A percentile compares a stretch with the other conserved stretches of the same genome.
These are phyloP conservation scores for Penicillium sp. DNA, from an alignment of 2,329 filamentous ascomycete genomes.

Conservation along the genomic window DNA sequence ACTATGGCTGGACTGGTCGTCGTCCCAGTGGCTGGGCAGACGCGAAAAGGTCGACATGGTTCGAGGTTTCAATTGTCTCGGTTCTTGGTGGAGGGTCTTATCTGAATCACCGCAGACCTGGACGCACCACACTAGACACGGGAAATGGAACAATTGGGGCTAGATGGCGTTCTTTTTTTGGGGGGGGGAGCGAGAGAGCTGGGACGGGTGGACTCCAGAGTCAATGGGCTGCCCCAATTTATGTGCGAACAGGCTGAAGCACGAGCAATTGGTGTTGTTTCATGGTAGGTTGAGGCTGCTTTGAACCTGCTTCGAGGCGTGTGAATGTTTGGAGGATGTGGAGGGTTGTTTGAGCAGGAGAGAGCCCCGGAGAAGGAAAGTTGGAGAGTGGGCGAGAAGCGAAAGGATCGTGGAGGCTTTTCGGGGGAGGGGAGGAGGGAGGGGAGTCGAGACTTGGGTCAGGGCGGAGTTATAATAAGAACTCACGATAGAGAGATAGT, in stretches of 20 bases:
- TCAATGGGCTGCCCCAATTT: conserved; percentile 7
- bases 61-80: not conserved
- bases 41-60: conserved; percentile 12
- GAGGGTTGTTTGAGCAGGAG: not conserved
- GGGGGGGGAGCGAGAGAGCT: not conserved
- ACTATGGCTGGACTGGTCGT: conserved; percentile 28
- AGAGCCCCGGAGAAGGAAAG: not conserved
- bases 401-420: not conserved
- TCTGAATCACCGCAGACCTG: not conserved
- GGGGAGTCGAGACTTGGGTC: conserved; percentile 11
- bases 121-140: not conserved
- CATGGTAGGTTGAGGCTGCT: conserved; percentile 20
- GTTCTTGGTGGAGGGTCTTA: not conserved
- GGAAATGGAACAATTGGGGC: not conserved
- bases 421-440: conserved; percentile 16
- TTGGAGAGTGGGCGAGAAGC: not conserved
- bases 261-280: conserved; percentile 16
- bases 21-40: conserved; percentile 18
- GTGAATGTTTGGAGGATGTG: not conserved
- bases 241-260: conserved; percentile 11
- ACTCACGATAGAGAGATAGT: not conserved
- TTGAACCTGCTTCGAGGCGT: conserved; percentile 2
- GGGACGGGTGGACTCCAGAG: not conserved
- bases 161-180: not conserved
- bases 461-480: conserved; percentile 13